phyloP scores from a whole-genome alignment of 441 rosid species.

The Omphalea diandra region DNA sequence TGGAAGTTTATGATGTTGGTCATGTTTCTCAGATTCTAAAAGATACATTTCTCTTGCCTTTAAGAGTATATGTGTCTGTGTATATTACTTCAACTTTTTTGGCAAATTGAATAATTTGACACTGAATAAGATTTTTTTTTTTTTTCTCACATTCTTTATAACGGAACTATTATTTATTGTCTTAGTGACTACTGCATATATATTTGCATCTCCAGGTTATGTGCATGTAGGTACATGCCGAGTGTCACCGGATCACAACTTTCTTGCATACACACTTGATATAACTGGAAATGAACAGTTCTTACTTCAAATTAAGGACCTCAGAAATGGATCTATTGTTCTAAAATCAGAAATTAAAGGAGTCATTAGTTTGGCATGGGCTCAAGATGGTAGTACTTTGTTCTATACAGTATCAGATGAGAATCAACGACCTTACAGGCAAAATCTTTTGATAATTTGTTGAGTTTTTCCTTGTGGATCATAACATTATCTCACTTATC shows the following conservation, averaged over 20 bases:
- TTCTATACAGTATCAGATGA: constrained; percentile 69
- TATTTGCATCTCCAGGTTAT: constrained; percentile 43
- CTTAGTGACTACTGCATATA: neutral
- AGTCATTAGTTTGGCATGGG: constrained; percentile 91
- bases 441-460: constrained; percentile 23
- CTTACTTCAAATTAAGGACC: constrained; percentile 78
- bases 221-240: constrained; percentile 83
- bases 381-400: constrained; percentile 66
- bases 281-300: constrained; percentile 63
- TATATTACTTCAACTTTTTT: neutral
- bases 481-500: constrained; percentile 21
- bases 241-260: constrained; percentile 81
- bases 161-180: neutral
- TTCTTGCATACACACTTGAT: constrained; percentile 84
- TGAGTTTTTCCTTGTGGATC: constrained; percentile 5
- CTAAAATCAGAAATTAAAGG: constrained; percentile 51
- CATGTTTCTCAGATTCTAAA: constrained; percentile 1
- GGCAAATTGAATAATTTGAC: neutral
- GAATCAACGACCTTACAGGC: constrained; percentile 78
- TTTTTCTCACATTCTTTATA: neutral
- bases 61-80: too few species aligned
- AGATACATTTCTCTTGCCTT: too few species aligned
- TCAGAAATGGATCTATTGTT: constrained; percentile 47
- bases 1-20: neutral
- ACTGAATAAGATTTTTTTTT: constrained; percentile 9